Base-by-base conservation (phyloP, 2,329 filamentous ascomycete genomes). In the Periconia sp. region DNA sequence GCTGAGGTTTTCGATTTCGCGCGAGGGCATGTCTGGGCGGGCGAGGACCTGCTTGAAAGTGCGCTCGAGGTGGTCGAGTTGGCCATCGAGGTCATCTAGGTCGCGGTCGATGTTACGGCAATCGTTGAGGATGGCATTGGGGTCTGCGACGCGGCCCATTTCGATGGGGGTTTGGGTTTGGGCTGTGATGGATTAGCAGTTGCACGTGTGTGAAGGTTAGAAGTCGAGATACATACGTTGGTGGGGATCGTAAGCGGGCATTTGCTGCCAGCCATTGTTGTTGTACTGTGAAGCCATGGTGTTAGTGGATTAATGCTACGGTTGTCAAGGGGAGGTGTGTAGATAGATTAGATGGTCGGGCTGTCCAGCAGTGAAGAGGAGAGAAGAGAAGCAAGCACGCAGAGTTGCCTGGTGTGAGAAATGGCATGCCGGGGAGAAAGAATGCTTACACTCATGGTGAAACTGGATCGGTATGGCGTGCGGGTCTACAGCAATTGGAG, bases 101-200 rank as follows among this genome's bases (percentile, higher is more conserved):
- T 87, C 88, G 54, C 84, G 80, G 72, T 92, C 88, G 71, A 97
- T 89, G 44, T 90, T 86, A 54, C 85, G 84, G 77, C 91, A 94
- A 73, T 94, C 88, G 77, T 95, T 91, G 55, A 97, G 82, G 62
- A 96, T 89, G 52, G 84, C 84, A 70, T 91, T 92, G 42, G 89
- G 85, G 72, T 92, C 65, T 42, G 64, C 65, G 59, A 61, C 64
- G 53, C 56, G 62, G 17, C 62, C 52, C 87, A 92, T 89, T 76
- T 92, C 89, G 63, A 91, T 85, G 63, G n/a, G n/a, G n/a, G n/a
- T n/a, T n/a, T n/a, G n/a, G n/a, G 83, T 81, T 65, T 49, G 53
- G 47, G 60, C 70, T 71, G 62, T 18, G 41, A 23, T n/a, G 43
- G 50, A 59, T 67, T 54, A 68, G 62, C 51, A 41, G 49, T 30